Evolutionary conservation across 441 rosid species (phyloP).

Genomic region (Breynia disticha): DNA sequence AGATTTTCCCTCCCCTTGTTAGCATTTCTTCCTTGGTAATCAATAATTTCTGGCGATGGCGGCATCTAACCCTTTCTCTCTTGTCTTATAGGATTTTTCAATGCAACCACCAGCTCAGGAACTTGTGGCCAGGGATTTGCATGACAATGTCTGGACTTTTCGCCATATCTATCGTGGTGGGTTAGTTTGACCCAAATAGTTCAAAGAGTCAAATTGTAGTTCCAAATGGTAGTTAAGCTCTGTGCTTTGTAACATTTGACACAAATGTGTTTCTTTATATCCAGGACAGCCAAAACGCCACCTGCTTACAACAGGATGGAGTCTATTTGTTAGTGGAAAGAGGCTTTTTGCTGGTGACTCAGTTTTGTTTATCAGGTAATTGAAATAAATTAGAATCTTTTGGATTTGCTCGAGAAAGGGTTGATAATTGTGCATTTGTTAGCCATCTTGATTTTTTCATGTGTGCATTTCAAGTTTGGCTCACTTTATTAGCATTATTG

Average conservation of each 20-base stretch:
- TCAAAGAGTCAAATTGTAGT: background rate
- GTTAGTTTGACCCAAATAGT: background rate
- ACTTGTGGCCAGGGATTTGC: constrained; percentile 86
- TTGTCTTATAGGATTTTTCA: constrained; percentile 54
- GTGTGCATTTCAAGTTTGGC: constrained; percentile 1
- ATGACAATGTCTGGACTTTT: constrained; percentile 74
- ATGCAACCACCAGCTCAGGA: constrained; percentile 95
- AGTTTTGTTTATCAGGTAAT: constrained; percentile 84
- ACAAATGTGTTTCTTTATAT: constrained; percentile 13
- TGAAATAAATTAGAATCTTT: constrained; percentile 2
- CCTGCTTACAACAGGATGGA: constrained; percentile 96
- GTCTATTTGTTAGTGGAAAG: constrained; percentile 86
- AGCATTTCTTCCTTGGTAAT: constrained; percentile 12
- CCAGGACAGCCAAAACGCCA: constrained; percentile 96
- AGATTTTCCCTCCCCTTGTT: constrained; percentile 85
- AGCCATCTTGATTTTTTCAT: constrained; percentile 4
- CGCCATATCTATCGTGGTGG: constrained; percentile 91
- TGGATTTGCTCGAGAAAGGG: constrained; percentile 1
- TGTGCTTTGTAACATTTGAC: constrained; percentile 1
- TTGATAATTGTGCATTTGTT: background rate
- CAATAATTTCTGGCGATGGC: constrained; percentile 5
- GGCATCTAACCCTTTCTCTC: constrained; percentile 11
- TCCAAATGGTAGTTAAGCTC: no score
- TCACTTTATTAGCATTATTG: constrained; percentile 5
- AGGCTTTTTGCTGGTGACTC: constrained; percentile 92